phyloP scores from a whole-genome alignment of 345 rosid species.

The Salix udensis region DNA sequence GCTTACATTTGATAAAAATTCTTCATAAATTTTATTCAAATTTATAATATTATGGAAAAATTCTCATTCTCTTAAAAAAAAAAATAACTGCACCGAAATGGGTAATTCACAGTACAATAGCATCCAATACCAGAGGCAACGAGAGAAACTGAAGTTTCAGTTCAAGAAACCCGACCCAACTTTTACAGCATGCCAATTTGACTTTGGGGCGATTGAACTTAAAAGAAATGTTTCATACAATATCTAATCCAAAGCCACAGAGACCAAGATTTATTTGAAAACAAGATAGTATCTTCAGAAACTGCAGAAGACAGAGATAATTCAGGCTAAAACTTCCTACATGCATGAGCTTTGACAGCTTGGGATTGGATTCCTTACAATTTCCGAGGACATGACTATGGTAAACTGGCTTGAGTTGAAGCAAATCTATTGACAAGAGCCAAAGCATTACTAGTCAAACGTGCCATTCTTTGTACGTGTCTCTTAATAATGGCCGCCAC shows the following conservation, averaged over 20 bases:
- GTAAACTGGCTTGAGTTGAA: slow-evolving; percentile 15
- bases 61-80: too few species aligned
- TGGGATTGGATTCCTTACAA: neutral
- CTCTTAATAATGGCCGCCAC: slow-evolving; percentile 34
- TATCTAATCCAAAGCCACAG: neutral
- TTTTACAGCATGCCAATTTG: neutral
- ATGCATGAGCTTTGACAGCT: neutral
- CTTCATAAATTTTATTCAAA: too few species aligned
- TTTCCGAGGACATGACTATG: slow-evolving; percentile 1
- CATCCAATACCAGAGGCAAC: neutral
- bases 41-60: too few species aligned
- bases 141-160: neutral
- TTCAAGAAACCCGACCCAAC: neutral
- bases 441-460: slow-evolving; percentile 57
- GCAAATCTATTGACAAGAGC: slow-evolving; percentile 48
- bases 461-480: slow-evolving; percentile 38
- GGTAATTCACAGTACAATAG: too few species aligned
- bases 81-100: too few species aligned
- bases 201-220: neutral
- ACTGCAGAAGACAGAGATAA: neutral
- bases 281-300: neutral
- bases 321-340: neutral
- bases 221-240: neutral
- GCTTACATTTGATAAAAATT: too few species aligned
- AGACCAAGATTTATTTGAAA: neutral